Base-by-base conservation (phyloP, 1,284 basidiomycete genomes). In the Sutorius eximius region DNA sequence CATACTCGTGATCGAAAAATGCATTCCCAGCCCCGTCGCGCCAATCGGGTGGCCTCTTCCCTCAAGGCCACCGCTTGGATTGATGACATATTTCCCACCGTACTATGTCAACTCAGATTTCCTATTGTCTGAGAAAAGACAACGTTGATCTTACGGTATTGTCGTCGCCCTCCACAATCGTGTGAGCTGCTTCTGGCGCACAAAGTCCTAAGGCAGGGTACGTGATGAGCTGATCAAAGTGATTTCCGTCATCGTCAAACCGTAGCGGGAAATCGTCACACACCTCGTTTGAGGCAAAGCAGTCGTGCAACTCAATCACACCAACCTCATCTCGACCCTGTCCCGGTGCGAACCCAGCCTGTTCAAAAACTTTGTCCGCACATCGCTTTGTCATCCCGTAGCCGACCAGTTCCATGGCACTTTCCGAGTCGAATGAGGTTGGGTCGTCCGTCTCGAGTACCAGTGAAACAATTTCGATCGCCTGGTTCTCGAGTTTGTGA, bases 251-350 rank as follows among this genome's bases (percentile, higher is more conserved):
- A 38, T 46, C 8, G 51, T 27, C 30, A 9, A 52, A 43, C 6
- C 13, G n/a, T 40, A 5, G 24, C 24, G 24, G 18, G 16, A 24
- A 13, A 51, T 32, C n/a, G 18, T n/a, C 11, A 38, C 6, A 56
- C 69, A 87, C 87, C 76, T 91, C 87, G 59, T 89, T 89, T 3
- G 87, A 78, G 48, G 89, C 80, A 68, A 92, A 93, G 67, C 91
- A 93, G 66, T 93, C 91, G 62, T 94, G 92, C n/a, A 93, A 72
- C 69, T 93, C 92, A 6, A 93, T 74, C 1, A 94, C 89, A 32
- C 88, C 89, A 33, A 94, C 83, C 57, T 89, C 79, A 59, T 90
- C 84, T 38, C 89, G 75, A 5, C 83, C 86, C 59, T 86, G 70
- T 1, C 85, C 83, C 6, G 77, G 74, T 11, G 71, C 73, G 59